Conservation (phyloP, 495 filamentous ascomycete genomes). For the Daldinia decipiens region DNA sequence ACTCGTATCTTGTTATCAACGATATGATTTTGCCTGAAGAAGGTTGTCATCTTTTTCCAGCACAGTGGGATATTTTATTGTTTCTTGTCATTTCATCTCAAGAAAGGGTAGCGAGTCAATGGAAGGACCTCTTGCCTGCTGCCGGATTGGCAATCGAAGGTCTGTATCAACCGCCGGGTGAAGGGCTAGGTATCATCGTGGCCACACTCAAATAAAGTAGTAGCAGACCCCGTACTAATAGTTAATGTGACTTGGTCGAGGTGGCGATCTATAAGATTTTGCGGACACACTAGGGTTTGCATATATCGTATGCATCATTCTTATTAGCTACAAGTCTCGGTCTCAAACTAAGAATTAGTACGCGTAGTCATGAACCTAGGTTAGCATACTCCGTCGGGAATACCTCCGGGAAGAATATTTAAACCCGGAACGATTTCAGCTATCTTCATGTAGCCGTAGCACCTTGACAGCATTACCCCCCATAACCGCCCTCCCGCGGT, state of each 20-base stretch:
- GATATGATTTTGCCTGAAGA: not conserved
- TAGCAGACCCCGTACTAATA: no score
- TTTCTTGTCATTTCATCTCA: not conserved
- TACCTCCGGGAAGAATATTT: not conserved
- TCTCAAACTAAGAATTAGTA: not conserved
- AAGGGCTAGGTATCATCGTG: not conserved
- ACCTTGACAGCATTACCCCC: slow-evolving; percentile 77
- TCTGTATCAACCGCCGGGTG: not conserved
- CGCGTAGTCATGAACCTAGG: not conserved
- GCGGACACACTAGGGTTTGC: not conserved
- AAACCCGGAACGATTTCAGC: not conserved
- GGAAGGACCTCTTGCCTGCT: not conserved
- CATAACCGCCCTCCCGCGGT: slow-evolving; percentile 64
- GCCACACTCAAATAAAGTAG: not conserved
- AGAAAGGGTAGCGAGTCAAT: not conserved
- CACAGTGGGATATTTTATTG: not conserved
- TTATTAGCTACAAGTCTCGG: not conserved
- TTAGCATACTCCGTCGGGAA: not conserved
- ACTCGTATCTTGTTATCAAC: slow-evolving; percentile 1
- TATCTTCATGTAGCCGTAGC: slow-evolving; percentile 63
- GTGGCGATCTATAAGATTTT: no score
- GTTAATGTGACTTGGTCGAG: no score
- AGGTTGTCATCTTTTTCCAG: not conserved
- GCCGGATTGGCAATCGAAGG: not conserved
- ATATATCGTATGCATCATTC: not conserved